phyloP scores from a whole-genome alignment of 305 asterid species.

The Fraxinus greggii region DNA sequence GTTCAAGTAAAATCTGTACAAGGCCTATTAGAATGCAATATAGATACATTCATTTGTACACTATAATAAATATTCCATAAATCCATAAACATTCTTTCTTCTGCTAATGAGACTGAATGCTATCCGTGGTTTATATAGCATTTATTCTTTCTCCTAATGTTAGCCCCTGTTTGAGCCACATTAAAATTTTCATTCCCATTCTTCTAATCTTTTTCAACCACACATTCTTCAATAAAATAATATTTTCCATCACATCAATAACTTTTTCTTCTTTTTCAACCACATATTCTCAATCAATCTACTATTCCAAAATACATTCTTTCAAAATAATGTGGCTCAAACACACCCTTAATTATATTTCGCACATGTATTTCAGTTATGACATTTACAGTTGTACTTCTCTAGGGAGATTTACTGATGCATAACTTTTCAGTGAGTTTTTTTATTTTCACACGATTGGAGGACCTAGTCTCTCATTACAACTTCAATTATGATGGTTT shows the following conservation, averaged over 20 bases:
- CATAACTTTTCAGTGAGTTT: not conserved
- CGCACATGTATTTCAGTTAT: not conserved
- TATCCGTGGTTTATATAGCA: not conserved
- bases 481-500: not conserved
- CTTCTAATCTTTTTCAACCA: too few species aligned
- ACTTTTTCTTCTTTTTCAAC: too few species aligned
- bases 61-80: not conserved
- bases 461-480: not conserved
- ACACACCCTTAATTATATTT: not conserved
- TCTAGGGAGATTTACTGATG: not conserved
- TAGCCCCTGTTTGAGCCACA: too few species aligned
- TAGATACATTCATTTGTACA: not conserved
- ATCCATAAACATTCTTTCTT: not conserved
- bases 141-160: not conserved
- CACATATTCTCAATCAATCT: too few species aligned
- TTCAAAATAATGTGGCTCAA: too few species aligned
- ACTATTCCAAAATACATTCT: too few species aligned
- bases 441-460: not conserved
- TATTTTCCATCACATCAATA: too few species aligned
- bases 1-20: not conserved
- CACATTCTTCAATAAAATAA: too few species aligned
- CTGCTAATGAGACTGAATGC: constrained; percentile 1
- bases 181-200: too few species aligned
- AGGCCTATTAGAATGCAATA: not conserved
- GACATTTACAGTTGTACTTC: not conserved